Evolutionary conservation across 2,329 filamentous ascomycete species (phyloP).

Genomic region (Botrytis fragariae): DNA sequence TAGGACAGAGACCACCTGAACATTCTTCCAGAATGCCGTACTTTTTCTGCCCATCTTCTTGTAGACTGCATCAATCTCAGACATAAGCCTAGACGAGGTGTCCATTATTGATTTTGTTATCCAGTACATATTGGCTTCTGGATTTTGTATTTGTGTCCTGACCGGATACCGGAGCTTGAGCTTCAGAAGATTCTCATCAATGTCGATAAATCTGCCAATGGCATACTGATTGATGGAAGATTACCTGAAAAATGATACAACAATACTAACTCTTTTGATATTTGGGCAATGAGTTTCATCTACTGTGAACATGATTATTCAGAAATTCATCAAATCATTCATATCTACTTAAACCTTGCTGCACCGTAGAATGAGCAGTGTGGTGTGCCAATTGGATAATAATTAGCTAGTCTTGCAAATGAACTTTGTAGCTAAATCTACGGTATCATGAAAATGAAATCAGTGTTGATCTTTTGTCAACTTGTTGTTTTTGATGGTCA

Average conservation of each 20-base stretch:
- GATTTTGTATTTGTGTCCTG: too few relatives aligned
- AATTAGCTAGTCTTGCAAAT: accelerated
- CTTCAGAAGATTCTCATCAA: too few relatives aligned
- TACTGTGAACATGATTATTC: neutral
- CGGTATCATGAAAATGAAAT: neutral
- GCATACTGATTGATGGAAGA: too few relatives aligned
- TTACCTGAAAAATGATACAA: too few relatives aligned
- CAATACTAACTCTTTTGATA: too few relatives aligned
- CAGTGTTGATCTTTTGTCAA: neutral
- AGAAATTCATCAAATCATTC: neutral
- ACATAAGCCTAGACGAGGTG: too few relatives aligned
- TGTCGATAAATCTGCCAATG: too few relatives aligned
- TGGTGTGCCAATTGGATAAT: neutral
- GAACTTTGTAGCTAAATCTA: too few relatives aligned
- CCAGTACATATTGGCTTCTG: too few relatives aligned
- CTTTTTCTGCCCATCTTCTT: neutral
- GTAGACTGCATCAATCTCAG: neutral
- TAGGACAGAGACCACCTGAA: neutral
- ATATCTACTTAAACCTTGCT: neutral
- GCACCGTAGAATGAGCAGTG: neutral
- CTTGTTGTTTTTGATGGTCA: neutral
- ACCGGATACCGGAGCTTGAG: too few relatives aligned
- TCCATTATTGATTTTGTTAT: too few relatives aligned
- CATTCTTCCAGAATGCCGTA: neutral
- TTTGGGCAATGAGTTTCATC: too few relatives aligned